phyloP scores from a whole-genome alignment of 148 eudicot species.

The Linanthus parryae region DNA sequence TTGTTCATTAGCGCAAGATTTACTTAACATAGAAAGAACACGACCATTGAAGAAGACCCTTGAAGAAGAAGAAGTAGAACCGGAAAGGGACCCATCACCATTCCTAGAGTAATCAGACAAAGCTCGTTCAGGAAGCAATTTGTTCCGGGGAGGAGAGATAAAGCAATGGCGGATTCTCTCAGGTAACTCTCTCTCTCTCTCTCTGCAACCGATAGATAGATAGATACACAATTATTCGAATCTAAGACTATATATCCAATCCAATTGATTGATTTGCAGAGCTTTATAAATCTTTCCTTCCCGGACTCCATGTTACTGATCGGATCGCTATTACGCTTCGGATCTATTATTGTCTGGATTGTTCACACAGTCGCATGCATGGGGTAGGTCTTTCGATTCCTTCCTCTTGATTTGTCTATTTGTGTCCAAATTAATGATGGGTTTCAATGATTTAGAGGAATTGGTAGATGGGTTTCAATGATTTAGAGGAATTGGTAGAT shows the following conservation, averaged over 20 bases:
- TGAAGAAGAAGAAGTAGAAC: too few relatives aligned
- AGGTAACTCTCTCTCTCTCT: conserved; percentile 11
- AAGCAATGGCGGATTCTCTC: conserved; percentile 11
- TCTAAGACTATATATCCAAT: background rate
- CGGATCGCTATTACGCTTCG: conserved; percentile 13
- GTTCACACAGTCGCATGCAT: conserved; percentile 26
- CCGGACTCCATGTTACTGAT: conserved; percentile 28
- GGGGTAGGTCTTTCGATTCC: conserved; percentile 32
- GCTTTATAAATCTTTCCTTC: conserved; percentile 12
- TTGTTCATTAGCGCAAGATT: too few relatives aligned
- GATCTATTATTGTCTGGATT: conserved; percentile 22
- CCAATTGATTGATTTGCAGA: conserved; percentile 1
- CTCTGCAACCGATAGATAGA: background rate
- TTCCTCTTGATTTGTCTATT: background rate
- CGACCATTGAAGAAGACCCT: too few relatives aligned
- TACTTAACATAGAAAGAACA: too few relatives aligned
- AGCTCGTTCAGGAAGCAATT: too few relatives aligned
- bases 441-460: background rate
- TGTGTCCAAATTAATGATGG: background rate
- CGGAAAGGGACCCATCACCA: too few relatives aligned
- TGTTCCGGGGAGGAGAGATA: too few relatives aligned
- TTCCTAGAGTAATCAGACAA: too few relatives aligned
- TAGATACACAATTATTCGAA: background rate
- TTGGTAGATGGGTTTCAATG: background rate
- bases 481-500: background rate